phyloP scores from a whole-genome alignment of 306 rosid genomes.

The Cucumis sativus region DNA sequence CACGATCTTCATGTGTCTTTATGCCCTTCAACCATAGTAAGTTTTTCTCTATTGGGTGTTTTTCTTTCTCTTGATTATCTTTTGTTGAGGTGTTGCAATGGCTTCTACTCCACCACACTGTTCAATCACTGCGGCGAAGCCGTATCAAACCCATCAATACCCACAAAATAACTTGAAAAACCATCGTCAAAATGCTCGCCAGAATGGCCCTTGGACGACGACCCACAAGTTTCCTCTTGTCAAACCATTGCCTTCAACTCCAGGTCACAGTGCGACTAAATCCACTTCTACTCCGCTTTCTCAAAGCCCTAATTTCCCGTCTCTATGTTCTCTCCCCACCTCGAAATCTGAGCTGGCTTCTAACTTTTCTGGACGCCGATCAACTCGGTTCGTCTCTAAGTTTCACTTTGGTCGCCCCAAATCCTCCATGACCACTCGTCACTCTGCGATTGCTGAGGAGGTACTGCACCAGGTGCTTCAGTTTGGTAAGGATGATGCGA shows the following conservation, averaged over 20 bases:
- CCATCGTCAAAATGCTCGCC: constrained; percentile 22
- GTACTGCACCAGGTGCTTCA: constrained; percentile 34
- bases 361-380: constrained; percentile 70
- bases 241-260: constrained; percentile 18
- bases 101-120: constrained; percentile 65
- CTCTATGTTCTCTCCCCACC: constrained; percentile 31
- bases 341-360: constrained; percentile 37
- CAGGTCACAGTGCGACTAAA: constrained; percentile 17
- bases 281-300: constrained; percentile 20
- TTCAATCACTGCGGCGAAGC: constrained; percentile 36
- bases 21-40: background rate
- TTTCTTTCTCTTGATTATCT: background rate
- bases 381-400: constrained; percentile 68
- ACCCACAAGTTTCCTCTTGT: constrained; percentile 32
- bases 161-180: constrained; percentile 33
- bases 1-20: background rate
- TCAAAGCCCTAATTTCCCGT: constrained; percentile 30
- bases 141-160: constrained; percentile 29
- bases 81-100: constrained; percentile 15
- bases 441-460: constrained; percentile 54
- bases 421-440: constrained; percentile 31
- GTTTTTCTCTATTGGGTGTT: background rate
- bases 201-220: constrained; percentile 32
- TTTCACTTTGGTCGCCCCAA: constrained; percentile 61
- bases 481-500: constrained; percentile 34